A percentile compares a stretch with the other conserved stretches of the same genome.
phyloP scores from a whole-genome alignment of 2,329 filamentous ascomycete genomes.

The Ilyonectria sp. region DNA sequence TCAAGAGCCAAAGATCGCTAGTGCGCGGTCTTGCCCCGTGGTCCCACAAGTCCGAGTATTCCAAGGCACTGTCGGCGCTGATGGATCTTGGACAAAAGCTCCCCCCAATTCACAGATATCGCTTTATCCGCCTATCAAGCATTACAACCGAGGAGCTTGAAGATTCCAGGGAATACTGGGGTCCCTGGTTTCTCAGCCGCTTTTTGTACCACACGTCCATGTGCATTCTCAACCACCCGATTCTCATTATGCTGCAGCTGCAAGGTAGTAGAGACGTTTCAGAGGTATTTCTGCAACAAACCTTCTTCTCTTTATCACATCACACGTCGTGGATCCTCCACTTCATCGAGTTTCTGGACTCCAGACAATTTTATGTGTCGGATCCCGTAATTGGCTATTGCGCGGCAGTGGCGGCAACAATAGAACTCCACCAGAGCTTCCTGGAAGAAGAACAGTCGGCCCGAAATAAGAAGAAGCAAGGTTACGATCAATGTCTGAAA shows the following conservation, averaged over 20 bases:
- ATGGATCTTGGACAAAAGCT: conserved; percentile 12
- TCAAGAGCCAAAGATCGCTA: conserved; percentile 3
- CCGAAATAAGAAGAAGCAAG: not conserved
- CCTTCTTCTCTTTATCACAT: not conserved
- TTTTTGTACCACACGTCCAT: conserved; percentile 15
- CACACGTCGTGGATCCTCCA: conserved; percentile 14
- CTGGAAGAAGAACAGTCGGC: not conserved
- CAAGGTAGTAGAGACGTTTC: conserved; percentile 13
- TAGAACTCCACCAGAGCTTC: conserved; percentile 17
- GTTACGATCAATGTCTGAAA: not conserved
- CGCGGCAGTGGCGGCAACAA: conserved; percentile 7
- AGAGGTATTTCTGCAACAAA: conserved; percentile 15
- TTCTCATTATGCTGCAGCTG: conserved; percentile 14
- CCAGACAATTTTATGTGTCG: conserved; percentile 5
- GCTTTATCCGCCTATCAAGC: not conserved
- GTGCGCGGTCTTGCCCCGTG: conserved; percentile 1
- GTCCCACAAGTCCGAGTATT: conserved; percentile 11
- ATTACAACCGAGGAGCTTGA: conserved; percentile 4
- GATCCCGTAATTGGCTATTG: conserved; percentile 15
- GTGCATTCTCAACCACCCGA: conserved; percentile 14
- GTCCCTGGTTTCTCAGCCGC: conserved; percentile 17
- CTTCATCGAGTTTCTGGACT: conserved; percentile 13
- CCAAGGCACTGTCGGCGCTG: not conserved
- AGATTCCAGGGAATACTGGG: conserved; percentile 17
- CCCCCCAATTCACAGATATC: conserved; percentile 8